Evolutionary conservation across 352 stramenopile species (phyloP).

Genomic region (Phytophthora aleatoria): DNA sequence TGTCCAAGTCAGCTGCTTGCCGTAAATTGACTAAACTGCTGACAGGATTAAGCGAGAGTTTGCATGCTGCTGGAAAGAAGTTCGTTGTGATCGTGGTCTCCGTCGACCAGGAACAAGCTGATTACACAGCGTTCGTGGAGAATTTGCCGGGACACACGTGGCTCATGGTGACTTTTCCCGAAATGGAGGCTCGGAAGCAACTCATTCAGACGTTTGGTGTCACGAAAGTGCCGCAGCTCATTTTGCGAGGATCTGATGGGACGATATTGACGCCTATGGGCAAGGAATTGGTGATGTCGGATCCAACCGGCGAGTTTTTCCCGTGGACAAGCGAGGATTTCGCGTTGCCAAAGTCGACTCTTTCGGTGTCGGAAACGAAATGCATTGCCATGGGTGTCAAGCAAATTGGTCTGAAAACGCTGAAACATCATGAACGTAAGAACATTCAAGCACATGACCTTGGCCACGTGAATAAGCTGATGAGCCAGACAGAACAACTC

Average conservation of each 20-base stretch:
- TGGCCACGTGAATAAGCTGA: conserved; percentile 56
- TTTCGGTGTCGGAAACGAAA: conserved; percentile 63
- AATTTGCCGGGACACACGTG: conserved; percentile 65
- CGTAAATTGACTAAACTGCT: conserved; percentile 62
- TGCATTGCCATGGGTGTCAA: conserved; percentile 74
- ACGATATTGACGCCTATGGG: conserved; percentile 74
- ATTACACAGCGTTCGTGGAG: conserved; percentile 54
- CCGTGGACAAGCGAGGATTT: conserved; percentile 67
- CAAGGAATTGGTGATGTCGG: conserved; percentile 63
- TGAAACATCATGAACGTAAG: conserved; percentile 53
- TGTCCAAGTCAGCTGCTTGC: conserved; percentile 50
- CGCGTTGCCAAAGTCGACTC: conserved; percentile 47
- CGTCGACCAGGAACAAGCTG: conserved; percentile 66
- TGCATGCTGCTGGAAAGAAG: conserved; percentile 49
- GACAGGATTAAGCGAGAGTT: conserved; percentile 46
- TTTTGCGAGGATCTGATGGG: conserved; percentile 61
- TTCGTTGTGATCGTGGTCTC: conserved; percentile 82
- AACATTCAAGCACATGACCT: conserved; percentile 50
- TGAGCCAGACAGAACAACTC: conserved; percentile 52
- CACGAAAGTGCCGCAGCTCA: conserved; percentile 57
- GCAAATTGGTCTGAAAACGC: conserved; percentile 77
- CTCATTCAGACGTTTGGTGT: conserved; percentile 73
- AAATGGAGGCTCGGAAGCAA: conserved; percentile 73
- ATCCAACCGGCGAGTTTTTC: conserved; percentile 65
- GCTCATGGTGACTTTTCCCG: conserved; percentile 75